A percentile compares a stretch with the other conserved stretches of the same genome.
phyloP scores from a whole-genome alignment of 108 stramenopile genomes.

The Aurantiochytrium sp. region DNA sequence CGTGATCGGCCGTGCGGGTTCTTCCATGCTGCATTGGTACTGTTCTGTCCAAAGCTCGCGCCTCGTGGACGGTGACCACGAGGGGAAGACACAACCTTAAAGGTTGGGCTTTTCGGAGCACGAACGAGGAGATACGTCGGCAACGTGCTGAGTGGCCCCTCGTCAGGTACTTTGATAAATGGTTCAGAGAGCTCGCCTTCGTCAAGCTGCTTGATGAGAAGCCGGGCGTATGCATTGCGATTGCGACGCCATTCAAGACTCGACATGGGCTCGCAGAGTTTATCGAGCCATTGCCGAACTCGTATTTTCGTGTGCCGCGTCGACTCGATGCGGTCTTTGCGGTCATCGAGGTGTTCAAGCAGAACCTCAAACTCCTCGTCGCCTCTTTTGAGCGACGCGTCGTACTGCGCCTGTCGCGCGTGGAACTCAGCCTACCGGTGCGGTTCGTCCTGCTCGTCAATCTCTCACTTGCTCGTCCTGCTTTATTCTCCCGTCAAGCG shows the following conservation, averaged over 20 bases:
- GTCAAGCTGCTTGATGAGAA: neutral
- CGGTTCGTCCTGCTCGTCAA: too few relatives aligned
- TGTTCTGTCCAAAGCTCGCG: too few relatives aligned
- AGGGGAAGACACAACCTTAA: neutral
- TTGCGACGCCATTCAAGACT: neutral
- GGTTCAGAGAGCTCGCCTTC: neutral
- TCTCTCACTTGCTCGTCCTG: too few relatives aligned
- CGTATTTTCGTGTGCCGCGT: slow-evolving; percentile 12
- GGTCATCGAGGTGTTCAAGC: neutral
- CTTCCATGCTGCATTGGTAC: too few relatives aligned
- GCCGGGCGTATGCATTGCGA: neutral
- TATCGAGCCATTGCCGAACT: neutral
- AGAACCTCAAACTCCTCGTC: neutral
- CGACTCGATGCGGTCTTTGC: neutral
- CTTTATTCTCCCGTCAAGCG: too few relatives aligned
- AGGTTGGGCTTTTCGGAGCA: neutral
- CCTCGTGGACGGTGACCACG: neutral
- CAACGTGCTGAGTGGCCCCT: neutral
- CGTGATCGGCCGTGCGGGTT: neutral
- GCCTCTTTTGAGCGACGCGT: neutral
- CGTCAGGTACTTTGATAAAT: neutral
- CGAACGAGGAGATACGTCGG: neutral
- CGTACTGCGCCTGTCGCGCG: neutral
- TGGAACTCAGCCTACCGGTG: too few relatives aligned
- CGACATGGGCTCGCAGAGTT: slow-evolving; percentile 11